Conservation (phyloP, 208 protist genomes). For the Polymyxa betae region DNA sequence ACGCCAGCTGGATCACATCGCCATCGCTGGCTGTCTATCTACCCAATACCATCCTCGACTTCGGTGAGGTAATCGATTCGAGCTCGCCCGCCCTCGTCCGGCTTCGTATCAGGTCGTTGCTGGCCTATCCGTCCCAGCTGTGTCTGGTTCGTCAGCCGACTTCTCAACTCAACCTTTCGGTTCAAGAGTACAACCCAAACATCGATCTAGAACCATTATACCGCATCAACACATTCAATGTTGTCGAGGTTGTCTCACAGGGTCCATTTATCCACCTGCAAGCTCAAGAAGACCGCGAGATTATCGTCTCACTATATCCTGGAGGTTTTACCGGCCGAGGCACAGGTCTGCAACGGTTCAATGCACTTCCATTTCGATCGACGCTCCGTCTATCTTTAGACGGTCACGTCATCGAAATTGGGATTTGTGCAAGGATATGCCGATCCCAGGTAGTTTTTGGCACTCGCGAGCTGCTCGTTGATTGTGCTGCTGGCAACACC, state of each 20-base stretch:
- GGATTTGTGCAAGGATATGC: background rate
- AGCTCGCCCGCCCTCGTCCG: background rate
- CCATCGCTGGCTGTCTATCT: background rate
- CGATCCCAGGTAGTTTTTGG: background rate
- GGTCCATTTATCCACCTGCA: background rate
- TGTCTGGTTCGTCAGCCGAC: background rate
- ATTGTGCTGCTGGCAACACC: background rate
- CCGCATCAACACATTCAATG: background rate
- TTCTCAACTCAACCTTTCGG: background rate
- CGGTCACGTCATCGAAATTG: background rate
- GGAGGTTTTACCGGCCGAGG: background rate
- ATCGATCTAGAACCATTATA: background rate
- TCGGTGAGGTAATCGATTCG: background rate
- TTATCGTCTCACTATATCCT: background rate
- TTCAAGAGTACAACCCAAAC: background rate
- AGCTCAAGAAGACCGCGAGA: background rate
- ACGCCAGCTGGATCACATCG: background rate
- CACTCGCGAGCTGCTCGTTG: background rate
- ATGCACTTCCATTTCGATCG: background rate
- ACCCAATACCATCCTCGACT: background rate
- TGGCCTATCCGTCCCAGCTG: background rate
- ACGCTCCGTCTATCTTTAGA: background rate
- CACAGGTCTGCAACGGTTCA: conserved; percentile 22
- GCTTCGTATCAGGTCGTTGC: background rate
- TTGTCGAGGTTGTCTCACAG: background rate